Base-by-base conservation (phyloP, 495 filamentous ascomycete genomes). In the Xylaria castorea region DNA sequence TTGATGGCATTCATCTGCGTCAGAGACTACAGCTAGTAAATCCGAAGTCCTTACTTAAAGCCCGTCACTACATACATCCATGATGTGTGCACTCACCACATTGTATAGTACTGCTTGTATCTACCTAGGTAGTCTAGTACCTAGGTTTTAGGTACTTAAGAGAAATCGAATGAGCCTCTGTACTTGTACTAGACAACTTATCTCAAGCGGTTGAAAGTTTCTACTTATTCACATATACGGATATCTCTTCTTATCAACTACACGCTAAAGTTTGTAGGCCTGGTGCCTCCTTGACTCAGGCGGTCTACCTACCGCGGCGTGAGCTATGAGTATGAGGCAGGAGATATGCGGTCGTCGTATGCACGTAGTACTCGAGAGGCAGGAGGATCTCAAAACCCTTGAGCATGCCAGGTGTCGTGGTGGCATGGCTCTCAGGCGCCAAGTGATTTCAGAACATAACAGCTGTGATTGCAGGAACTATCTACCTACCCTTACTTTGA, bases 301-400 rank as follows among this genome's bases (percentile, higher is more conserved):
- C 16, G 6, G 22, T 48, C 27, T 57, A 18, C 65, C 20, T 48
- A 30, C 32, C 4, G 6, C 34, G 11, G 44, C 14, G 30, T 67
- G 7, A 25, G 65, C 18, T n/a, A 34, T 38, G 20, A 66, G 12
- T n/a, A 34, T 38, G 20, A 66, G 12, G 32, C 14, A 11, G 30
- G 34, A 61, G 32, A 66, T 36, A 53, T 68, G 66, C 66, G 66
- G 66, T 68, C n/a, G 16, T 32, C 50, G 66, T 57, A 68, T 68
- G 66, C 66, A 42, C 34, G 66, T 57, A 30, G 64, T 40, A 25
- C 48, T 57, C n/a, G 34, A 42, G 32, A 42, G 32, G 44, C 46
- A 40, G 46, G 48, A 57, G 48, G 66, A 57, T 68, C 34, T 44
- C 61, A 30, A 57, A 57, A 27, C 66, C 66, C 66, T 44, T 30